Conservation (phyloP, 2,329 filamentous ascomycete species). For the Triangularia verruculosa region DNA sequence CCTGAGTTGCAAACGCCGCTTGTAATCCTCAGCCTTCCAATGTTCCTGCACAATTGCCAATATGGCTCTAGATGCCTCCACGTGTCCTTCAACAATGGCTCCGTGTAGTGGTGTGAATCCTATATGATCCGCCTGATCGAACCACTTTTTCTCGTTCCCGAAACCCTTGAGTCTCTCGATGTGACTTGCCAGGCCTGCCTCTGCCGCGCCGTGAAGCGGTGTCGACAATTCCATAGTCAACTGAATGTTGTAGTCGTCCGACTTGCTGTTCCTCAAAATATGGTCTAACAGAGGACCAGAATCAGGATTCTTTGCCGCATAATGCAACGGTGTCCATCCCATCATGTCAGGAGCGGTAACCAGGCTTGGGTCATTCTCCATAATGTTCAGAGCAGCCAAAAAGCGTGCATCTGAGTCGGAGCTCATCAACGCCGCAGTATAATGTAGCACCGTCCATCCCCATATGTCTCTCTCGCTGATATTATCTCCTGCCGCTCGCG, state of each 20-base stretch:
- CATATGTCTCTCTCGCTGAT: not conserved
- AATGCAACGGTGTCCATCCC: not conserved
- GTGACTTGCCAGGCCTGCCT: not conserved
- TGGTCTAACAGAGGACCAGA: not conserved
- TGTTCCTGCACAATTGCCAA: not conserved
- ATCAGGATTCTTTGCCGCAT: not conserved
- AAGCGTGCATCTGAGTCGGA: not conserved
- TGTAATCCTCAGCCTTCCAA: not conserved
- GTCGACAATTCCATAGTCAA: not conserved
- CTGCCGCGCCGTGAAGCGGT: not conserved
- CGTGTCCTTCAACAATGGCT: not conserved
- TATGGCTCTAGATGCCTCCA: not conserved
- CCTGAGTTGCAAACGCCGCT: not conserved
- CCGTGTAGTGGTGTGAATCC: not conserved
- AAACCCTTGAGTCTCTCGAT: not conserved
- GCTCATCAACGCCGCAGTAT: not conserved
- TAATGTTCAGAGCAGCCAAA: not conserved
- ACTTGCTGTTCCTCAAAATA: not conserved
- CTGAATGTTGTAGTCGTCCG: not conserved
- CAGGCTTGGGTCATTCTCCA: not conserved
- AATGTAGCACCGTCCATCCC: not conserved
- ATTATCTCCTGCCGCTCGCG: not conserved
- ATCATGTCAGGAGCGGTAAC: not conserved
- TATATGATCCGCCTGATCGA: not conserved
- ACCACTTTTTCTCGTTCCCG: not conserved